Base-by-base conservation (phyloP, 805 yeast genomes). In the Zygoascus ofunaensis region DNA sequence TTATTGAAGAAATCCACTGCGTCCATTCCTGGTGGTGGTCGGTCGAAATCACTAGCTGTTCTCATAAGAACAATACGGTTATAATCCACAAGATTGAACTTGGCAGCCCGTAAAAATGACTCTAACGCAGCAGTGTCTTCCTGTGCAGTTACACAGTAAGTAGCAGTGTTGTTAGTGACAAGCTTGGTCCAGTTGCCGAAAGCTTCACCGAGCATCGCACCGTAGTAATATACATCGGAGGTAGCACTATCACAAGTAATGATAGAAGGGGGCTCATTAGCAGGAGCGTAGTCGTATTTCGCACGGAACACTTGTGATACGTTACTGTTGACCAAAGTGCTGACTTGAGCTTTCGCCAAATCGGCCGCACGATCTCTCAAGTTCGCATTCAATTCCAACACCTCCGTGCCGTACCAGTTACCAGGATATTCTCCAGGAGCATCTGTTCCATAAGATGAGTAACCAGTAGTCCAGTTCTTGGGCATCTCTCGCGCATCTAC, bases 101-200 rank as follows among this genome's bases (percentile, higher is more conserved):
- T 65, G 48, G 73, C 74, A 55, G 72, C 69, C 65, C 85, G 72
- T 39, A 75, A 53, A 45, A 79, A 60, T 5, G 77, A 75, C 58
- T 78, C 82, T 55, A 79, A 69, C 14, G 79, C 66, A 15, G 84
- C 84, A 56, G 77, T 74, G 57, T 79, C 85, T 60, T 79, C 85
- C 60, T 78, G 82, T 44, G 80, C 81, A 37, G 82, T 72, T 36
- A 78, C 57, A 59, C 82, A 76, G 65, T 77, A 79, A 12, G 61
- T 62, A 22, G 76, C 82, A 33, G 79, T 68, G 44, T 78, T 79
- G 55, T 79, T 79, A 51, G 82, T 72, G 57, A 77, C 59, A 49
- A 76, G 51, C 14, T 52, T 49, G 30, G 80, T 68, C 55, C 64
- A 72, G 58, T 68, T 66, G 21, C 69, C 58, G 56, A 76, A 74